Base-by-base conservation (phyloP, 1,139 yeast species). In the Candida frijolesensis region DNA sequence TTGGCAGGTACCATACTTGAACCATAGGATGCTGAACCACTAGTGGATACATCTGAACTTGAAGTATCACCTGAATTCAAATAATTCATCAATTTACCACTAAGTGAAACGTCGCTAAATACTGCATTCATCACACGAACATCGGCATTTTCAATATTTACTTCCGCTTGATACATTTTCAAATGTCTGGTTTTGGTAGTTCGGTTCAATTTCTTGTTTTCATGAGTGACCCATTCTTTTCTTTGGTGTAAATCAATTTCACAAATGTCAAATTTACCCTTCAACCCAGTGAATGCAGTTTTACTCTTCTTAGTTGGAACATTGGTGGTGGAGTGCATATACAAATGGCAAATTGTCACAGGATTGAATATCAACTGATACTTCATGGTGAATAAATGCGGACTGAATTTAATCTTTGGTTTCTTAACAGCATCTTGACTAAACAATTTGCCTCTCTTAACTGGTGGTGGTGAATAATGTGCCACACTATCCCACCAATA, bases 401-500 rank as follows among this genome's bases (percentile, higher is more conserved):
- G 76, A 1, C 96, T 90, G 71, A 92, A 87, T 60, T 88, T 89
- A 15, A 76, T 73, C 42, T 74, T 73, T 0, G 72, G 61, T 22
- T 64, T 61, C 42, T 70, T 65, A 33, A 62, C 65, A n/a, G 64
- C 54, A 16, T 66, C 65, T 22, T 61, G 57, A 2, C 58, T 59
- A 60, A 89, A 94, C 19, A 94, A 65, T 12, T 71, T 70, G 0
- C 98, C 98, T 41, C 80, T 78, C 52, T 90, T 79, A 3, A 89
- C 79, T 0, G 98, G 97, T 35, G 89, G 71, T 4, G 96, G 85
- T 30, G 87, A 71, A 32, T 81, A 79, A 43, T 89, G 83, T 25
- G 86, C 83, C 60, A 94, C 83, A 49, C 86, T 77, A 46, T 76
- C 70, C 96, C 97, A 91, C 98, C 98, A 94, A 39, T 71, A 68